phyloP scores from a whole-genome alignment of 805 yeast species.

The Wickerhamiella brachini region DNA sequence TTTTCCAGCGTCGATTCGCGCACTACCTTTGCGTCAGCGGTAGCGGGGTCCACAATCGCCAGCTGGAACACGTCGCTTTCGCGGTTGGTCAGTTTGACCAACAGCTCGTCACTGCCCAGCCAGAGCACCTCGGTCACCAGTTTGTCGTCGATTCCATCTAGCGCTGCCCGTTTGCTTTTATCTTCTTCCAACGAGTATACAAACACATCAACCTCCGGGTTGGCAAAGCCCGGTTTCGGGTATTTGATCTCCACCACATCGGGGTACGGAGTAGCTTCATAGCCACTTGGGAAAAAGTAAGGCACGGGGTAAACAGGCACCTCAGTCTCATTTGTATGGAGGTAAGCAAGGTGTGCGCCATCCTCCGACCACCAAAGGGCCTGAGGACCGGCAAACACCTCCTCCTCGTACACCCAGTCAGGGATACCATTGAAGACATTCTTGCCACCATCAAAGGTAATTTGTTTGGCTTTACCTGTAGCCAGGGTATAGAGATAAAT shows the following conservation, averaged over 20 bases:
- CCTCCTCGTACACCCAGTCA: conserved; percentile 93
- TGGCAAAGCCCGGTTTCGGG: conserved; percentile 72
- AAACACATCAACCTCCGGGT: conserved; percentile 49
- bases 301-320: conserved; percentile 67
- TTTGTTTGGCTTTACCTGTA: conserved; percentile 26
- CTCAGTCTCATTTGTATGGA: conserved; percentile 56
- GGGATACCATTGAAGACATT: conserved; percentile 76
- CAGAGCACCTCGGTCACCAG: conserved; percentile 58
- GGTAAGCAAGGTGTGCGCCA: conserved; percentile 49
- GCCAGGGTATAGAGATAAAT: conserved; percentile 36
- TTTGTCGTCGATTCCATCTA: conserved; percentile 23
- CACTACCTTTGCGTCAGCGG: conserved; percentile 25
- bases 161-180: conserved; percentile 13
- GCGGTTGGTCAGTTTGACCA: conserved; percentile 50
- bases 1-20: conserved; percentile 33
- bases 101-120: conserved; percentile 42
- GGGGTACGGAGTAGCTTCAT: conserved; percentile 38
- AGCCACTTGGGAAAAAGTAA: conserved; percentile 37
- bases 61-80: conserved; percentile 53
- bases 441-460: conserved; percentile 59
- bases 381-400: conserved; percentile 54
- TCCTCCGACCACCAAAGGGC: conserved; percentile 83
- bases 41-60: conserved; percentile 32
- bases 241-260: conserved; percentile 49
- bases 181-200: conserved; percentile 29